Evolutionary conservation across 1,284 basidiomycete genomes (phyloP), one percentile per base, ranked within the genome.

Genomic region (Thecaphora thlaspeos): DNA sequence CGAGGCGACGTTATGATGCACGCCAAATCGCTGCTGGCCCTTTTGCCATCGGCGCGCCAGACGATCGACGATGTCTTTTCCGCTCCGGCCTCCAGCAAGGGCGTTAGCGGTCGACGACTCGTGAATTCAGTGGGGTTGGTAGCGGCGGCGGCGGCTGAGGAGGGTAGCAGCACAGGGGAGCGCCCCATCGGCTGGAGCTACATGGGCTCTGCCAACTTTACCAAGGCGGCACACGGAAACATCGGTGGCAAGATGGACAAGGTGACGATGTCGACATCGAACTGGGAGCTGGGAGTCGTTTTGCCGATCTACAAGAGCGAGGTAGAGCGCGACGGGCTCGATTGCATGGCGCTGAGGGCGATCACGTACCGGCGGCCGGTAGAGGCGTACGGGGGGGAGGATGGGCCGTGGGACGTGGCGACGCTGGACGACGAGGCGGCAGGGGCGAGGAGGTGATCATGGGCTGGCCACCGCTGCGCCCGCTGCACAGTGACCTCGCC

Each of bases 1-100:
- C 61, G 74, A 8, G 74, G 73, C 28, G 55, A 70, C 22, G 22
- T 77, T n/a, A 55, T 77, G 51, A 77, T 77, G 41, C 75, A 77
- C 45, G 71, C 69, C 42, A 77, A 77, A 41, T 61, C 55, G 14
- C 43, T 77, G 21, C 43, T 77, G n/a, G 70, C 62, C 21, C 61
- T 41, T 44, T 49, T 10, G 28, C 45, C 1, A 32, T 52, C 1
- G 57, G 54, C 24, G 15, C 18, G 10, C 10, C 18, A 21, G 0
- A 10, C 57, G 2, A 54, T 69, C 19, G 43, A 59, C 28, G 24
- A 45, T 4, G 61, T 55, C 1, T 60, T 63, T 21, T n/a, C 23
- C 19, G 51, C 48, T 11, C 57, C 62, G 4, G n/a, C n/a, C n/a
- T n/a, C n/a, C n/a, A n/a, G n/a, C n/a, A n/a, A n/a, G n/a, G n/a